Evolutionary conservation across 768 basidiomycete genomes (phyloP), one percentile per base, ranked within the genome.

Genomic region (Tulasnella sp.): DNA sequence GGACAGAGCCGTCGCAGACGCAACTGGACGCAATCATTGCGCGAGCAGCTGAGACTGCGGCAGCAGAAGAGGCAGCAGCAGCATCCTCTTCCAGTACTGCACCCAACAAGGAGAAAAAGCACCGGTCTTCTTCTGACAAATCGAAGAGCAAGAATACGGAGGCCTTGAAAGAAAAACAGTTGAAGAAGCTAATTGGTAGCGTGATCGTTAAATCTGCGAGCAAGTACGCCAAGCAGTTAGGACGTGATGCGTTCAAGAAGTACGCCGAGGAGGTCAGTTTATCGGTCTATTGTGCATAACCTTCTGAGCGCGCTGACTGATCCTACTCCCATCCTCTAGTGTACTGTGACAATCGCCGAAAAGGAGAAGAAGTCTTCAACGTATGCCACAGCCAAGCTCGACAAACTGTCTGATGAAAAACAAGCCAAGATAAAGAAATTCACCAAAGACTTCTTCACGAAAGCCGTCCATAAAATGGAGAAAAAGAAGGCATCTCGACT

Each of bases 141-240:
- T 55, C 21, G 27, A 60, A 30, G 50, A 30, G 24, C 17, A 45
- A 54, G 45, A 45, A 47, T 29, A 29, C 21, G 32, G 27, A 17
- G 27, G 27, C 44, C 24, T 24, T 44, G 55, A 48, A 72, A 76
- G 92, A 96, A 73, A 94, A 92, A 78, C 73, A 80, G 62, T 68
- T 96, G 63, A 68, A 83, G 64, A 89, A 89, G 69, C 77, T 97
- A 34, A 82, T 98, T 17, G 88, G 91, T 5, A 82, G 83, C 1
- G 83, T 95, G 4, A 95, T 99, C 42, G 95, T 99, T 41, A 86
- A 84, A 71, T 83, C 78, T 60, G 93, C 98, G 92, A 87, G 84
- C 60, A 96, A 93, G 74, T 84, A 97, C 68, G 77, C 82, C 52
- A 77, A 83, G 56, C 73, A 82, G 47, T 78, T 96, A 70, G 80